A percentile compares a stretch with the other conserved stretches of the same genome.
Evolutionary conservation across 106 monocot genomes (phyloP).

Genomic region (Phalaenopsis aphrodite): DNA sequence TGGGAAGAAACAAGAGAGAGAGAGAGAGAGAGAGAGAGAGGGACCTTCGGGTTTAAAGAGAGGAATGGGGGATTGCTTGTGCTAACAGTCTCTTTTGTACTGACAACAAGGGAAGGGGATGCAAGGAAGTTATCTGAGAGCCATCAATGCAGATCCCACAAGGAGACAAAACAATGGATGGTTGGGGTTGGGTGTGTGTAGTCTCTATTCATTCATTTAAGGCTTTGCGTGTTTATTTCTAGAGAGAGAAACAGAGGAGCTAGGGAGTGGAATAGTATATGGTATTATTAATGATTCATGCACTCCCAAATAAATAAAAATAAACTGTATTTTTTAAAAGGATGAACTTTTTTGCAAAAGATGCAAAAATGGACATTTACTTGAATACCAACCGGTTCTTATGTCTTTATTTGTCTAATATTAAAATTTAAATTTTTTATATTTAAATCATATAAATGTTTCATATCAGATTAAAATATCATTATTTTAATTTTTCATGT

Average conservation of each 20-base stretch:
- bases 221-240: conserved; percentile 79
- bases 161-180: conserved; percentile 69
- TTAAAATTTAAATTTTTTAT: no score
- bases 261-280: conserved; percentile 8
- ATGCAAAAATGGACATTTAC: no score
- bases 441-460: no score
- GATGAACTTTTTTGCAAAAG: no score
- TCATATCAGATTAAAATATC: no score
- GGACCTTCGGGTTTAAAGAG: conserved; percentile 2
- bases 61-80: conserved; percentile 32
- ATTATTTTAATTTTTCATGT: no score
- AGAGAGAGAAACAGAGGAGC: conserved; percentile 14
- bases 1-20: neutral
- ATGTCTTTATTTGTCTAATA: no score
- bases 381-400: no score
- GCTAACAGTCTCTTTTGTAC: conserved; percentile 39
- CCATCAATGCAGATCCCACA: conserved; percentile 80
- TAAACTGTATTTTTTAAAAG: no score
- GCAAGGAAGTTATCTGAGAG: conserved; percentile 57
- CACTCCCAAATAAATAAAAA: no score
- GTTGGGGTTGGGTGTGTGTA: conserved; percentile 71
- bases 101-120: conserved; percentile 24
- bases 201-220: conserved; percentile 94
- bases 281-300: no score
- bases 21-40: conserved; percentile 23